Evolutionary conservation across 805 yeast species (phyloP), one percentile per base, ranked within the genome.

Genomic region (Starmerella asiatica): DNA sequence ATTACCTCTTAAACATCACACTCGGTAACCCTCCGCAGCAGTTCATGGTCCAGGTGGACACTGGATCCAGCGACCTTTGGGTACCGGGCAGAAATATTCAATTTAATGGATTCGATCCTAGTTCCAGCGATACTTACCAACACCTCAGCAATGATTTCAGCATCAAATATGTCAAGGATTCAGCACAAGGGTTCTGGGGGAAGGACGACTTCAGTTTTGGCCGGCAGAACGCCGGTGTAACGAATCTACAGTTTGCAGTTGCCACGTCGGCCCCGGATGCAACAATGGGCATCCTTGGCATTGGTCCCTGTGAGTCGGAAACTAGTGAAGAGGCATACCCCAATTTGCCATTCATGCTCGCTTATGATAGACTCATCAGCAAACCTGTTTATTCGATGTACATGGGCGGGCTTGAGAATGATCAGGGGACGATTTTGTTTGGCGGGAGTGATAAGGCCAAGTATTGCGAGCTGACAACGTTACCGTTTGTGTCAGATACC

Each of bases 401-500:
- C 51, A 63, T 81, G 56, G 69, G 75, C 48, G 58, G 60, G 3
- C 49, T 54, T 17, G 47, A 45, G 4, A 51, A 60, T 28, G 40
- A 46, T 4, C 44, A 61, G 1, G 86, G 84, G 5, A 58, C 66
- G n/a, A 62, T 79, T 17, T 56, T 79, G 36, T 80, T 80, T 61
- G 88, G 91, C 35, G 91, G 77, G 23, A 68, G 75, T 21, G 88
- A 79, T 52, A 70, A 68, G 43, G 66, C 71, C 29, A 78, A 77
- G 56, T 76, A 71, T 51, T 78, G 79, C 14, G 46, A 55, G 23
- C 55, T 76, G 28, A 56, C 63, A 24, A 58, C 72, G 1, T 54
- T 77, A 6, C 76, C 78, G 3, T 36, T 54, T n/a, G 41, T 34
- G 20, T 44, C 45, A 7, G 42, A 45, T 21, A 33, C 47, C 4